Base-by-base conservation (phyloP, 345 rosid genomes). In the Eucalyptus tenuipes region DNA sequence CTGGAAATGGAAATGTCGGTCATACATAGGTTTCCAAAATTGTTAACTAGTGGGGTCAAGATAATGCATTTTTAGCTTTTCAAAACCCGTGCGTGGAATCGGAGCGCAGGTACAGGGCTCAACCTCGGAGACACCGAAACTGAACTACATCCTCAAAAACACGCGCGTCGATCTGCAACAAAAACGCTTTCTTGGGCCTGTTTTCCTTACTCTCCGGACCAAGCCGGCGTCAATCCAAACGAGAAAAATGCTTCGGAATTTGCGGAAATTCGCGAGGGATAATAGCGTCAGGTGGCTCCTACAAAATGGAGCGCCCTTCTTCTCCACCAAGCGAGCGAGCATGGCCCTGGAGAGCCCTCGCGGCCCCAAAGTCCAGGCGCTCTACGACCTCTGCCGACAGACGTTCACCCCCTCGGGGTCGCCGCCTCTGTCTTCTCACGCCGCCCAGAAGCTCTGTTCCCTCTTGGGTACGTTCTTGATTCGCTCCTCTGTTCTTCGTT, bases 381-480 rank as follows among this genome's bases (percentile, higher is more conserved):
- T 95, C 22, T 96, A 94, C 89, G 96, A 96, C 29, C 93, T 96
- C 85, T 96, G 98, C 92, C 92, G 91, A 10, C 91, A 84, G 86
- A 94, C 91, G 84, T 92, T 95, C 87, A 92, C 95, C 49, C 94
- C 98, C 25, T 91, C 96, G 11, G 93, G 90, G 40, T 55, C 87
- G 5, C 89, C 97, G 88, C 92, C 95, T 88, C 86, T 92, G 48
- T 89, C 97, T 89, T 88, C 98, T 66, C 91, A 87, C 61, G 89
- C 96, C 59, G 85, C 92, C 80, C 93, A 91, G 64, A 92, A 92
- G 75, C 85, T 96, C 89, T 90, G 91, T 90, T 97, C 97, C 91
- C 93, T 95, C 25, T 49, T 98, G 94, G 99, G 99, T 98, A 96
- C 61, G 89, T 88, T 49, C 87, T 85, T 4, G 16, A 45, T 1